These are phyloP conservation scores for Neonothopanus nambi DNA, from an alignment of 1,284 basidiomycete species.

Conservation along the genomic window DNA sequence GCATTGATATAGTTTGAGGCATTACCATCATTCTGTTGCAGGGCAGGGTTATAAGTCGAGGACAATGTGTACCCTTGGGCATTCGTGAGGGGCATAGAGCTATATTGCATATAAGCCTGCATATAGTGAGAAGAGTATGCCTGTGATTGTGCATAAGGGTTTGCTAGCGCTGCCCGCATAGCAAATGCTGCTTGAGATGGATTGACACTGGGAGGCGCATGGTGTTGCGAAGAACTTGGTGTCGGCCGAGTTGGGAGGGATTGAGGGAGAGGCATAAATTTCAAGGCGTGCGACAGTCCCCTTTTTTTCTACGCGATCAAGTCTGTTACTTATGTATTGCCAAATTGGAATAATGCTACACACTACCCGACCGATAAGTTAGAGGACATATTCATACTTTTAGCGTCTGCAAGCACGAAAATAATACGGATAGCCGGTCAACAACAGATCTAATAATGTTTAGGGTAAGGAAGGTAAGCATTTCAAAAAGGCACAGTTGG, in stretches of 20 bases:
- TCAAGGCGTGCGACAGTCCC: no score
- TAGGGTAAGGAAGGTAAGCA: slow-evolving; percentile 8
- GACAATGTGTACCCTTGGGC: slow-evolving; percentile 57
- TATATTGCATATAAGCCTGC: slow-evolving; percentile 48
- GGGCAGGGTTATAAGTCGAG: slow-evolving; percentile 47
- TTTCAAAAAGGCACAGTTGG: slow-evolving; percentile 8
- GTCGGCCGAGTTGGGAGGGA: slow-evolving; percentile 4
- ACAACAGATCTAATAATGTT: slow-evolving; percentile 12
- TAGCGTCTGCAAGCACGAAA: slow-evolving; percentile 28
- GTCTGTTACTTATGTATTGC: no score
- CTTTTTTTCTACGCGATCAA: no score
- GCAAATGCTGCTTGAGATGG: slow-evolving; percentile 6
- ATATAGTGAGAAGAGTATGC: slow-evolving; percentile 59
- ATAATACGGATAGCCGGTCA: slow-evolving; percentile 30
- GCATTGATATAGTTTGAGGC: not conserved
- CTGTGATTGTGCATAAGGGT: slow-evolving; percentile 10
- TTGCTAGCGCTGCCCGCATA: slow-evolving; percentile 11
- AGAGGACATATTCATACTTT: slow-evolving; percentile 29
- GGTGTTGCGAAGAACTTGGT: not conserved
- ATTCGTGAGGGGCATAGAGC: slow-evolving; percentile 36
- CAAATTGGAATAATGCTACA: not conserved
- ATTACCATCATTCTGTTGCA: slow-evolving; percentile 9
- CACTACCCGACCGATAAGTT: slow-evolving; percentile 16
- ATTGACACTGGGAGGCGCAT: not conserved
- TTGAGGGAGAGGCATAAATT: no score